Evolutionary conservation across 768 basidiomycete genomes (phyloP), one percentile per base, ranked within the genome.

Genomic region (Hypsizygus marmoreus): DNA sequence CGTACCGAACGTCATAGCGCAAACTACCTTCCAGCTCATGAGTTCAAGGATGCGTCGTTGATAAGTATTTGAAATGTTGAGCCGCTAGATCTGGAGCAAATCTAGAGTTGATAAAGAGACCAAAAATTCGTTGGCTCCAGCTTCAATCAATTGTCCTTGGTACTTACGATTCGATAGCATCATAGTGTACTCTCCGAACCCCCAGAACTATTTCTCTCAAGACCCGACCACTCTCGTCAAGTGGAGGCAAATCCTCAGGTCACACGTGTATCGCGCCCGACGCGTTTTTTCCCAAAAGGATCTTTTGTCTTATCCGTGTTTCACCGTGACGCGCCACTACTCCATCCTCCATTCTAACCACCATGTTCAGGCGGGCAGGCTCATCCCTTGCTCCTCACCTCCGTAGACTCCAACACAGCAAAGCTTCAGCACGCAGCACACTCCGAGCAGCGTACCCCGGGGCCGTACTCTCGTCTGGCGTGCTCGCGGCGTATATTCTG

Each of bases 401-500:
- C 30, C 61, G 61, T 34, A 52, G 54, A 25, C 44, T 67, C 30
- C 63, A 55, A 5, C 59, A 61, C 39, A 50, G 55, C 23, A 48
- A 57, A 8, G 45, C 52, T 25, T 50, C 58, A 20, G 42, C 51
- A 29, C 60, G 55, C 24, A 53, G 53, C 45, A 38, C 19, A 44
- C 50, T 23, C 24, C 30, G 51, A 9, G 34, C 35, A 53, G 30
- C 51, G 46, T 46, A 48, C 43, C 50, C 32, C 50, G 53, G 47
- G 30, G 43, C 58, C 30, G 30, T 64, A 38, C 49, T 61, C 3
- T 63, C 65, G 0, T 60, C 70, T 23, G 59, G 68, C 24, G 58
- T 63, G 16, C 53, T 68, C 17, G 64, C 63, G 33, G 72, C 67
- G 4, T 67, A 67, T 11, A 42, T 66, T 11, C 50, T 76, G 17